These are phyloP conservation scores for Phalaenopsis aphrodite DNA, from an alignment of 106 monocot species.

Conservation along the genomic window DNA sequence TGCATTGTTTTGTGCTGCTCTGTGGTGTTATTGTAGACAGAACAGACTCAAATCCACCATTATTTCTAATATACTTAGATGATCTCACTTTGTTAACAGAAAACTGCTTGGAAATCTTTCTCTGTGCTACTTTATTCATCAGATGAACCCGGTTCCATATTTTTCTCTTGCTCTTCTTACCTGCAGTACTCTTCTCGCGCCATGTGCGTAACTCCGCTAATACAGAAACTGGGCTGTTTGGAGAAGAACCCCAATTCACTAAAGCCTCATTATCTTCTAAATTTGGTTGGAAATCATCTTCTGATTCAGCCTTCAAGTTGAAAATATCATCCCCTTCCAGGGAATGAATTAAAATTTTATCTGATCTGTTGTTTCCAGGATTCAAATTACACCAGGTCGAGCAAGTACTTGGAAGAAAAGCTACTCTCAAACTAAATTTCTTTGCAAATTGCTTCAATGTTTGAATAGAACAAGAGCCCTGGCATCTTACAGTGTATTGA, in stretches of 20 bases:
- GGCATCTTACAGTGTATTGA: neutral
- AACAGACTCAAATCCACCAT: conserved; percentile 14
- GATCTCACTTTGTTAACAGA: conserved; percentile 10
- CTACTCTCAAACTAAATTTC: neutral
- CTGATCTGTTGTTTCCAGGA: neutral
- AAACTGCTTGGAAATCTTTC: conserved; percentile 5
- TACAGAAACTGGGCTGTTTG: conserved; percentile 8
- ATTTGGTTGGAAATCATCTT: conserved; percentile 9
- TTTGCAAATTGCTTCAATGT: conserved; percentile 1
- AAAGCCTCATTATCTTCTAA: conserved; percentile 2
- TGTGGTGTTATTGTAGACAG: conserved; percentile 36
- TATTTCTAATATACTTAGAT: conserved; percentile 11
- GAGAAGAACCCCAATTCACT: neutral
- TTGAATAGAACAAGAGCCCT: neutral
- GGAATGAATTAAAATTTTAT: conserved; percentile 12
- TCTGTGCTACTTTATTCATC: conserved; percentile 21
- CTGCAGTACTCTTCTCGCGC: neutral
- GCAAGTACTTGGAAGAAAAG: neutral
- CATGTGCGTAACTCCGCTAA: neutral
- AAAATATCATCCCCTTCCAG: conserved; percentile 4
- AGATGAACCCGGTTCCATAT: conserved; percentile 19
- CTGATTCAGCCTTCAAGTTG: conserved; percentile 6
- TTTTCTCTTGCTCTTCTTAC: conserved; percentile 21
- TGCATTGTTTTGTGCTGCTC: conserved; percentile 50
- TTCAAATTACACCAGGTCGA: neutral